Percentiles rank a stretch among this genome's conserved stretches.
These are phyloP conservation scores for Trypanosoma boissoni DNA, from an alignment of 208 protist species.

Conservation along the genomic window DNA sequence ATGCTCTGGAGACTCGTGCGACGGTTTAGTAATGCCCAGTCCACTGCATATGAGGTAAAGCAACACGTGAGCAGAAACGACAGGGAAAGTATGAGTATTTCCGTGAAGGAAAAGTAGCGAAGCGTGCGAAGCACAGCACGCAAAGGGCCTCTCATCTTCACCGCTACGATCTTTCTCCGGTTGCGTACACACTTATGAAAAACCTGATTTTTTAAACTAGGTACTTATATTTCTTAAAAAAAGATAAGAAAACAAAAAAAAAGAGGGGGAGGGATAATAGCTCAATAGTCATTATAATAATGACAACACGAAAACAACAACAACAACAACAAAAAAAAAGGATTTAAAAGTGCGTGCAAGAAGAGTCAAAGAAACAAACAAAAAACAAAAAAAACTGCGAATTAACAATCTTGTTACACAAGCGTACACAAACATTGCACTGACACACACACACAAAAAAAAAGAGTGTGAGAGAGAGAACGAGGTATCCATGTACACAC, in stretches of 20 bases:
- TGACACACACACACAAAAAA: neutral
- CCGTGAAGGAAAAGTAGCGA: neutral
- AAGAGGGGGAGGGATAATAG: no score
- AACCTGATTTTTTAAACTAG: no score
- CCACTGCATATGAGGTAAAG: conserved; percentile 39
- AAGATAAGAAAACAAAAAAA: no score
- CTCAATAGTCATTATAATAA: no score
- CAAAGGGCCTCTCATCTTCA: neutral
- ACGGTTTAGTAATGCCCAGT: conserved; percentile 39
- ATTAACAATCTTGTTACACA: no score
- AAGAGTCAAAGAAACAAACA: no score
- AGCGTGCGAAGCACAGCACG: neutral
- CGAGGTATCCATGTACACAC: neutral
- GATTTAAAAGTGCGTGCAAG: no score
- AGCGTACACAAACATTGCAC: neutral
- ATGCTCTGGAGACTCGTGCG: conserved; percentile 55
- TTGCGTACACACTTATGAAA: no score
- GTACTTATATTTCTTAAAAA: no score
- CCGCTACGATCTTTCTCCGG: neutral
- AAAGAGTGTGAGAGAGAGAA: conserved; percentile 18
- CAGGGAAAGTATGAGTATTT: conserved; percentile 14
- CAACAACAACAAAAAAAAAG: no score
- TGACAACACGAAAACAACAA: no score
- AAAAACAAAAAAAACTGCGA: no score
- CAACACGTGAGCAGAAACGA: conserved; percentile 22